Evolutionary conservation across 495 filamentous ascomycete genomes (phyloP), one percentile per base, ranked within the genome.

Genomic region (Tuber borchii): DNA sequence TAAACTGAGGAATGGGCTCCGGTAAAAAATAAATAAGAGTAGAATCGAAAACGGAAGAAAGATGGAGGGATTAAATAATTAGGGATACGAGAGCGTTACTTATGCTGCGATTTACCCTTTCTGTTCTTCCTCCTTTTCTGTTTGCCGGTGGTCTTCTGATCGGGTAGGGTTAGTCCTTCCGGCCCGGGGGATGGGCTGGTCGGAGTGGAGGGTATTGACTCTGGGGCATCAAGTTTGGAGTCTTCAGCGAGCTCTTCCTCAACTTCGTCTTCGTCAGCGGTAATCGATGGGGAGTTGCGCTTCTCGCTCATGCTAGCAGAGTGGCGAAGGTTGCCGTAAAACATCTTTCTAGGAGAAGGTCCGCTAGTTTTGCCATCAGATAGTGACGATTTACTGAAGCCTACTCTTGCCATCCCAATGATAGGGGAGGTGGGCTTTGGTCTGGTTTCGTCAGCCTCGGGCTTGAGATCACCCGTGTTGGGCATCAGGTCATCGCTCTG

Each of bases 401-500:
- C 56, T 26, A 65, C 34, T 1, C 51, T 61, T 65, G 56, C 16
- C 26, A 65, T 65, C 31, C 26, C 56, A 31, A 65, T 4, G 14
- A 65, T 31, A 16, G 56, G 3, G 56, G 26, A 17, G 26, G 26
- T 5, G 14, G 56, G 26, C 5, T 5, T 65, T 65, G 56, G 26
- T 16, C 3, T 65, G 71, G 79, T 46, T 79, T 79, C n/a, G 72
- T 39, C 44, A 73, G 74, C 61, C 74, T 71, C 14, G 56, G 9
- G 8, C 76, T 73, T 7, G 68, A 8, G 65, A 73, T 79, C 71
- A 5, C 5, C 56, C 1, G 26, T 65, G 75, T 79, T 19, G 76
- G 74, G 31, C 46, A 74, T 48, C 73, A 73, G 74, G 74, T 76
- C 61, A 79, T 79, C 42, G 68, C n/a, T 16, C 31, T 65, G 56